phyloP scores from a whole-genome alignment of 23 red algal genomes.

The Gracilaria vermiculophylla region DNA sequence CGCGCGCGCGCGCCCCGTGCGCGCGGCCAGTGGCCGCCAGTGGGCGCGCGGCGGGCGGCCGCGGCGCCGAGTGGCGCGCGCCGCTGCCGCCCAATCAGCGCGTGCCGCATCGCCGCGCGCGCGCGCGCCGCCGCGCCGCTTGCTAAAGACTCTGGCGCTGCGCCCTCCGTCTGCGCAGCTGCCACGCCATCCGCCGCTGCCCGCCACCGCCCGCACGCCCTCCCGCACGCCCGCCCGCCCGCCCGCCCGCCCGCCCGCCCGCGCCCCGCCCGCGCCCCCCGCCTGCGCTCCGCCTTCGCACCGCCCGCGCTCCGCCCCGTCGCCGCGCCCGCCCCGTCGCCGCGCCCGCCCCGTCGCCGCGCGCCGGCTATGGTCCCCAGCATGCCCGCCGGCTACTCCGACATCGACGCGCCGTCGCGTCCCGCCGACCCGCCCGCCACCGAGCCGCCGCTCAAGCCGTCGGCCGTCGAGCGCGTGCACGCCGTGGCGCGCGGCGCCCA shows the following conservation, averaged over 20 bases:
- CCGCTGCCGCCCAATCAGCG: background rate
- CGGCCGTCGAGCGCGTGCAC: constrained; percentile 18
- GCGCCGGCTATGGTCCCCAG: background rate
- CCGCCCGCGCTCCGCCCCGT: background rate
- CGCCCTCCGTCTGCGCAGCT: background rate
- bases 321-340: too few relatives aligned
- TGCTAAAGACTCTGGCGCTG: background rate
- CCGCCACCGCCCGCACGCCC: background rate
- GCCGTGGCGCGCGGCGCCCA: constrained; percentile 51
- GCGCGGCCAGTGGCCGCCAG: too few relatives aligned
- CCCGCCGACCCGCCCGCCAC: background rate
- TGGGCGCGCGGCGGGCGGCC: too few relatives aligned
- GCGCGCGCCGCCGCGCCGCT: background rate
- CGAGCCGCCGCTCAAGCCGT: background rate
- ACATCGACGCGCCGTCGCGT: background rate
- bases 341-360: background rate
- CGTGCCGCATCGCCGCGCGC: background rate
- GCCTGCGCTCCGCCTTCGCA: background rate
- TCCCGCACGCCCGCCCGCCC: background rate
- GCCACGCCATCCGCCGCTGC: background rate
- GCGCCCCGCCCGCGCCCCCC: background rate
- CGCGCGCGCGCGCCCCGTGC: background rate
- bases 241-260: background rate
- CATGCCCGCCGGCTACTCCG: background rate
- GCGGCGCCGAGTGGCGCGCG: too few relatives aligned